phyloP scores from a whole-genome alignment of 164 flowering plant genomes.

The Chimonanthus praecox region DNA sequence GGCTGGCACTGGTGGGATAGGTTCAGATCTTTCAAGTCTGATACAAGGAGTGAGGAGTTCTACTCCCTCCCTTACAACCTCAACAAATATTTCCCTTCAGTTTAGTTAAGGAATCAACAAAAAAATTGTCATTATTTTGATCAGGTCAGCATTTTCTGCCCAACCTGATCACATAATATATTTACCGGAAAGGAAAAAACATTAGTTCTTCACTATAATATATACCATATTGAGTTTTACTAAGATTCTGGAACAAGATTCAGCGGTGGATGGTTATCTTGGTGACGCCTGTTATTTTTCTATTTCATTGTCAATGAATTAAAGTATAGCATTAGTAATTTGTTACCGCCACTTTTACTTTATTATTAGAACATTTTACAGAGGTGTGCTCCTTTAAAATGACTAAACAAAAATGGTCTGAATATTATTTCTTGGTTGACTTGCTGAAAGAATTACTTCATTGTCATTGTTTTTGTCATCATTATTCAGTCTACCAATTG shows the following conservation, averaged over 20 bases:
- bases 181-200: not conserved
- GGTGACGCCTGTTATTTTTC: not conserved
- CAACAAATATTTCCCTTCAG: conserved; percentile 77
- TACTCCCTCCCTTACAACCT: conserved; percentile 77
- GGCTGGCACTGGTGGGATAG: conserved; percentile 93
- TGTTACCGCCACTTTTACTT: too few relatives aligned
- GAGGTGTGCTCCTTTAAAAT: too few relatives aligned
- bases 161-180: not conserved
- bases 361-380: too few relatives aligned
- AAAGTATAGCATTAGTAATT: too few relatives aligned
- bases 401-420: too few relatives aligned
- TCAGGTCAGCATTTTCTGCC: conserved; percentile 3
- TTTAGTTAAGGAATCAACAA: conserved; percentile 17
- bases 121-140: not conserved
- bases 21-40: conserved; percentile 51
- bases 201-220: not conserved
- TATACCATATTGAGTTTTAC: not conserved
- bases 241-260: not conserved
- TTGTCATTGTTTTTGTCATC: too few relatives aligned
- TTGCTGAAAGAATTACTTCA: too few relatives aligned
- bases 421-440: too few relatives aligned
- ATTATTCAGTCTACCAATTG: too few relatives aligned
- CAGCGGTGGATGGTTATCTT: not conserved
- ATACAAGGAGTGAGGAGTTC: conserved; percentile 75
- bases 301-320: not conserved